Conservation (phyloP, 345 rosid genomes). For the Pseudoturritis turrita region DNA sequence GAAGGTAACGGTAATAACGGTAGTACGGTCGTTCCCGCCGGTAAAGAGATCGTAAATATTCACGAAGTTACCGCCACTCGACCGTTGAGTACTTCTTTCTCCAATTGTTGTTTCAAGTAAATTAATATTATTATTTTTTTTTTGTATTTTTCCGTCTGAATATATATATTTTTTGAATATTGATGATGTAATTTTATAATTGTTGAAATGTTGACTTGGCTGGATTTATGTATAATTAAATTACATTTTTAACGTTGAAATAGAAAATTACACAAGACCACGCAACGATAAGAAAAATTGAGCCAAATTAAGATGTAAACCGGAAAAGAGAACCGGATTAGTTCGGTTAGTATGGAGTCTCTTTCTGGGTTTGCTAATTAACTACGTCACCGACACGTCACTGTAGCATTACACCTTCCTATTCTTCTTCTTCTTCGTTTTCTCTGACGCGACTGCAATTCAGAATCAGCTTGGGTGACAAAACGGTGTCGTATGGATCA, state of each 20-base stretch:
- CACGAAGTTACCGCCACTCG: constrained; percentile 71
- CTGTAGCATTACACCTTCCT: background rate
- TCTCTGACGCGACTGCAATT: constrained; percentile 10
- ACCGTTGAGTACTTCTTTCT: constrained; percentile 34
- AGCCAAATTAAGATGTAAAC: background rate
- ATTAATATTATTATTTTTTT: background rate
- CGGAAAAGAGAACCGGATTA: background rate
- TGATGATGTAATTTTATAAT: background rate
- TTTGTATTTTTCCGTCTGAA: too few species aligned
- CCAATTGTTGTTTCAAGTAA: constrained; percentile 46
- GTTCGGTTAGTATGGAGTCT: constrained; percentile 7
- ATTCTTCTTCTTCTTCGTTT: constrained; percentile 7
- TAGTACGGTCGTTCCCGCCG: constrained; percentile 27
- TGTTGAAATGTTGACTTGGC: background rate
- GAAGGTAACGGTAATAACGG: background rate
- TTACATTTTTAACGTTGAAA: background rate
- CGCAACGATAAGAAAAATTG: background rate
- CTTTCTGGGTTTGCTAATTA: background rate
- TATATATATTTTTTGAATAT: background rate
- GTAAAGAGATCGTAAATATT: constrained; percentile 45
- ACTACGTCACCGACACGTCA: constrained; percentile 23
- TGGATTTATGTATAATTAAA: background rate
- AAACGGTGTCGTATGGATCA: constrained; percentile 1
- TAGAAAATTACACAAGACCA: background rate
- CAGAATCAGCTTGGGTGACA: background rate